Conservation (phyloP, 805 yeast genomes). For the Yamadazyma sp. region DNA sequence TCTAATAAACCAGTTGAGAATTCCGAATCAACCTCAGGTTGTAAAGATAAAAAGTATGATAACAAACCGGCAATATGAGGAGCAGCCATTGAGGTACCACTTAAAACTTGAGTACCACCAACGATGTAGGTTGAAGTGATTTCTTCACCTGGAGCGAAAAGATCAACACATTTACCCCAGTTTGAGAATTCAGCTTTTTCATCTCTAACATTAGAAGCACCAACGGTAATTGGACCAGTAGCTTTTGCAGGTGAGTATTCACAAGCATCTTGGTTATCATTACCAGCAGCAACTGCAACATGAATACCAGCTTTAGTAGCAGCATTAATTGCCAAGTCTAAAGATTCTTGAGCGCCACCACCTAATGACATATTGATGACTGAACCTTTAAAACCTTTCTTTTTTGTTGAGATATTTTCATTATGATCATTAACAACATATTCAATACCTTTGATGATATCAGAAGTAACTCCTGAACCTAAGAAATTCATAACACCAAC, state of each 20-base stretch:
- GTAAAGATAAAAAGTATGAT: conserved; percentile 54
- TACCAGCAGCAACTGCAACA: conserved; percentile 64
- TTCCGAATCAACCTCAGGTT: conserved; percentile 51
- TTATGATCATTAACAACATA: conserved; percentile 37
- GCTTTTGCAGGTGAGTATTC: conserved; percentile 60
- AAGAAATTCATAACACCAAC: conserved; percentile 39
- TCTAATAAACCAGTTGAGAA: conserved; percentile 43
- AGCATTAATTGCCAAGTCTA: conserved; percentile 57
- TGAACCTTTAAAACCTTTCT: conserved; percentile 54
- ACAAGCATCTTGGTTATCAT: conserved; percentile 60
- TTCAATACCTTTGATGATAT: conserved; percentile 41
- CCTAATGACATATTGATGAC: conserved; percentile 64
- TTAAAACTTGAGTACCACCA: conserved; percentile 51
- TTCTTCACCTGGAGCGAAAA: conserved; percentile 56
- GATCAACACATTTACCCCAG: conserved; percentile 52
- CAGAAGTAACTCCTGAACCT: conserved; percentile 40
- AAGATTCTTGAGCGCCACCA: conserved; percentile 54
- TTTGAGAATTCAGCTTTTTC: conserved; percentile 52
- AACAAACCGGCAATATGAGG: conserved; percentile 58
- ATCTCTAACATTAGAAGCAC: conserved; percentile 45
- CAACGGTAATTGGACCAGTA: conserved; percentile 51
- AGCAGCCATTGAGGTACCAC: conserved; percentile 65
- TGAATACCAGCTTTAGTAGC: conserved; percentile 55
- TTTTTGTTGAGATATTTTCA: conserved; percentile 19
- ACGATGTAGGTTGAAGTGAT: conserved; percentile 56